Evolutionary conservation across 2,329 filamentous ascomycete genomes (phyloP), one percentile per base, ranked within the genome.

Genomic region (Claviceps fusiformis): DNA sequence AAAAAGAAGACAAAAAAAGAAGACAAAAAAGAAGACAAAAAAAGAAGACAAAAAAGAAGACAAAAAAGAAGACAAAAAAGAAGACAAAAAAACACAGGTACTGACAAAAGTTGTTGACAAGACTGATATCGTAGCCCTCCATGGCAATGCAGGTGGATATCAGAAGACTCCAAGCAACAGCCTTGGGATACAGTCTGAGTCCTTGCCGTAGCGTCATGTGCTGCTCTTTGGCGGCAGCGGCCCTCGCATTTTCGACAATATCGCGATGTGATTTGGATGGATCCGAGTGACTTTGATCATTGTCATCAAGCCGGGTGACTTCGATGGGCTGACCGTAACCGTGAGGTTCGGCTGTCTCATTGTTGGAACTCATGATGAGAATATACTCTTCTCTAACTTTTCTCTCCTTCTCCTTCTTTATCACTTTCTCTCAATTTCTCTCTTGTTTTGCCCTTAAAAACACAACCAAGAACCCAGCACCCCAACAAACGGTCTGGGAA

Each of bases 91-190:
- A 29, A 2, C n/a, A 10, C 11, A 33, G 44, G 6, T 33, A 62
- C 59, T 63, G 70, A 71, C 81, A 91, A 65, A 93, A 89, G 70
- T 91, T 91, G 73, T 85, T 89, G 63, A 93, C 81, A 54, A 95
- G 74, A 63, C 81, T 84, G 56, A 93, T 76, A 65, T 95, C 89
- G 72, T 91, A 95, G 39, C 88, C 89, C 69, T 95, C 89, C 90
- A 95, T 95, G 63, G 81, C 82, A 64, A 95, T 93, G 67, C 87
- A 91, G 0, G 88, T 92, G n/a, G 86, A 92, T 68, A 95, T 91
- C 57, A 95, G 74, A 52, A 95, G 64, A 62, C 84, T 89, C 88
- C 89, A 95, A 27, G 74, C 78, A 55, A 95, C 84, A 27, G 90
- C 90, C 73, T 95, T 92, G 56, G 89, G 89, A 66, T 95, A 95